Conservation (phyloP, 257 asterid species). For the Capsicum rhomboideum region DNA sequence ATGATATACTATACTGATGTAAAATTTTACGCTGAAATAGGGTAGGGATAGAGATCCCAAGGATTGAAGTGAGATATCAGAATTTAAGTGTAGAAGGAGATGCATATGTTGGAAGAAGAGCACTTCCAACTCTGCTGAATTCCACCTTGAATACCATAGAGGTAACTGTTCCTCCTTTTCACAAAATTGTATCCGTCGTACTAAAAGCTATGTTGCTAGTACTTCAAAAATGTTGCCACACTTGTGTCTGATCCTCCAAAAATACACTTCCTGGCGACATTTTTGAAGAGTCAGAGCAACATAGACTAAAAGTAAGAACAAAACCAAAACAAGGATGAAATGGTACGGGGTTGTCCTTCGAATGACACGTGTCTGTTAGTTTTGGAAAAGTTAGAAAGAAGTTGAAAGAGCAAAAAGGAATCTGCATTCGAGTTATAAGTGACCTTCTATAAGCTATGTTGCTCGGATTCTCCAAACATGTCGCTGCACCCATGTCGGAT, state of each 20-base stretch:
- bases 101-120: conserved; percentile 72
- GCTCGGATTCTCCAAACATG: neutral
- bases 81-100: conserved; percentile 69
- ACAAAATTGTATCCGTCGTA: neutral
- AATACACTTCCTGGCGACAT: neutral
- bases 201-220: neutral
- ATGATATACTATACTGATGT: neutral
- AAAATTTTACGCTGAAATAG: conserved; percentile 15
- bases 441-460: neutral
- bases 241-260: neutral
- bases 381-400: neutral
- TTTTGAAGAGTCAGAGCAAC: neutral
- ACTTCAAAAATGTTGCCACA: neutral
- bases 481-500: neutral
- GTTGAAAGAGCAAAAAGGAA: neutral
- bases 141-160: conserved; percentile 65
- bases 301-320: neutral
- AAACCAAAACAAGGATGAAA: neutral
- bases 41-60: conserved; percentile 85
- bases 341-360: neutral
- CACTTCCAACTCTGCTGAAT: conserved; percentile 80
- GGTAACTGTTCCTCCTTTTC: conserved; percentile 25
- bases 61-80: conserved; percentile 72
- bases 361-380: neutral
- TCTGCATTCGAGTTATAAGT: neutral